Percentiles rank a stretch among this genome's conserved stretches.
phyloP scores from a whole-genome alignment of 1,139 yeast genomes.

The Hansenula lynferdii region DNA sequence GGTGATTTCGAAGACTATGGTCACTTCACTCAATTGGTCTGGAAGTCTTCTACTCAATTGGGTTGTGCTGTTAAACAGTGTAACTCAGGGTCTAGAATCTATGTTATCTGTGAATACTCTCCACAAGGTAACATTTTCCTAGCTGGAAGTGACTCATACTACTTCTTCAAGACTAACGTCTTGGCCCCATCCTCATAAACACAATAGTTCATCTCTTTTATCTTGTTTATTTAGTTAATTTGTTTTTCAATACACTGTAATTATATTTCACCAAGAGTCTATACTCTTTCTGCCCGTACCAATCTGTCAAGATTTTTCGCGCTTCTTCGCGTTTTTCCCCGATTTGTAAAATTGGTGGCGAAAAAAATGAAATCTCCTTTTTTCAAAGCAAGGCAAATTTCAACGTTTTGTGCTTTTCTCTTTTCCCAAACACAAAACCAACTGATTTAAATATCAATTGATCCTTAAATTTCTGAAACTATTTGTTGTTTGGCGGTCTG shows the following conservation, averaged over 20 bases:
- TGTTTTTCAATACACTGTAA: not conserved
- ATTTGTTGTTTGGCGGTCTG: not conserved
- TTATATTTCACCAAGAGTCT: too few species aligned
- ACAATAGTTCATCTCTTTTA: too few species aligned
- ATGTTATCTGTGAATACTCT: constrained; percentile 65
- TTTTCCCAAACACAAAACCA: too few species aligned
- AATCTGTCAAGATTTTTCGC: too few species aligned
- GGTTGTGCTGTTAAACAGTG: constrained; percentile 48
- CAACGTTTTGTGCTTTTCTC: too few species aligned
- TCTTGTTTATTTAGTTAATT: not conserved
- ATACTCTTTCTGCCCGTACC: too few species aligned
- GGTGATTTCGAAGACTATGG: constrained; percentile 36
- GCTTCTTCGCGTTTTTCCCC: too few species aligned
- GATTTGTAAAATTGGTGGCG: too few species aligned
- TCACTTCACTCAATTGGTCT: constrained; percentile 69
- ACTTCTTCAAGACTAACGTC: constrained; percentile 50
- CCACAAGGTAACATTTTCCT: constrained; percentile 57
- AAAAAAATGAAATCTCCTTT: too few species aligned
- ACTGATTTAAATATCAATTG: too few species aligned
- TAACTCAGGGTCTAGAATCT: constrained; percentile 39
- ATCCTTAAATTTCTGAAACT: too few species aligned
- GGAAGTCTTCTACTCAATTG: constrained; percentile 50
- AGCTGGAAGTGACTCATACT: constrained; percentile 23
- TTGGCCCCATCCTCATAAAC: constrained; percentile 32
- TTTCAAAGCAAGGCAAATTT: too few species aligned